These are phyloP conservation scores for Leishmania lainsoni DNA, from an alignment of 208 protist species.

Conservation along the genomic window DNA sequence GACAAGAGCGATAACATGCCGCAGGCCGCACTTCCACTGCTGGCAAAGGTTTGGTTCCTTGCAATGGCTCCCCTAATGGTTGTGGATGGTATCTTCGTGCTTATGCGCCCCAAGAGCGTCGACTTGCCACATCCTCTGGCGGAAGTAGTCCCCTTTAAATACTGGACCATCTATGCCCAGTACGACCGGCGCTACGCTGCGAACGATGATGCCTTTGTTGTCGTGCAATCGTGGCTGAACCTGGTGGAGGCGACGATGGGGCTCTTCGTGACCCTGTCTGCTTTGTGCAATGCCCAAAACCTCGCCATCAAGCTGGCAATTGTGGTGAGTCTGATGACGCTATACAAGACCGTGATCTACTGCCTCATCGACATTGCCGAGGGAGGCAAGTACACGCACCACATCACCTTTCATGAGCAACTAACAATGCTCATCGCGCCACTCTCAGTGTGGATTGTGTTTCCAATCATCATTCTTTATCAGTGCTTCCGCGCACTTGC, in stretches of 20 bases:
- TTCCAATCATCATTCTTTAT: conserved; percentile 49
- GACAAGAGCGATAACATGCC: conserved; percentile 17
- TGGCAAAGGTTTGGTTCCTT: conserved; percentile 71
- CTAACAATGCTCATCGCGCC: conserved; percentile 60
- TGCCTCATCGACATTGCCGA: conserved; percentile 66
- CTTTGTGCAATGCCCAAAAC: conserved; percentile 13
- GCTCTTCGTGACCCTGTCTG: conserved; percentile 41
- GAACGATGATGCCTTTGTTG: conserved; percentile 86
- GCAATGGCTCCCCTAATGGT: conserved; percentile 58
- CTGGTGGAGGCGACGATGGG: conserved; percentile 66
- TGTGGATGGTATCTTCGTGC: conserved; percentile 72
- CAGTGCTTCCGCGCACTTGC: conserved; percentile 44
- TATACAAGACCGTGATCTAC: conserved; percentile 87
- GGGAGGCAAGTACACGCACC: conserved; percentile 63
- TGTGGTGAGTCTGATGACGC: conserved; percentile 64
- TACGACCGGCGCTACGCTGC: conserved; percentile 79
- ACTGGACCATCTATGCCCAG: conserved; percentile 68
- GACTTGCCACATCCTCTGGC: conserved; percentile 51
- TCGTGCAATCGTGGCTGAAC: conserved; percentile 84
- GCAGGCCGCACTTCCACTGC: conserved; percentile 43
- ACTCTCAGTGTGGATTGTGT: conserved; percentile 67
- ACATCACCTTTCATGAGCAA: conserved; percentile 57
- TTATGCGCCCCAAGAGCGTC: conserved; percentile 35
- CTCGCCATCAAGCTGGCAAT: conserved; percentile 51
- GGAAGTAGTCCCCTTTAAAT: conserved; percentile 50